These are phyloP conservation scores for Tubosaeta sp. DNA, from an alignment of 768 basidiomycete genomes.

Conservation along the genomic window DNA sequence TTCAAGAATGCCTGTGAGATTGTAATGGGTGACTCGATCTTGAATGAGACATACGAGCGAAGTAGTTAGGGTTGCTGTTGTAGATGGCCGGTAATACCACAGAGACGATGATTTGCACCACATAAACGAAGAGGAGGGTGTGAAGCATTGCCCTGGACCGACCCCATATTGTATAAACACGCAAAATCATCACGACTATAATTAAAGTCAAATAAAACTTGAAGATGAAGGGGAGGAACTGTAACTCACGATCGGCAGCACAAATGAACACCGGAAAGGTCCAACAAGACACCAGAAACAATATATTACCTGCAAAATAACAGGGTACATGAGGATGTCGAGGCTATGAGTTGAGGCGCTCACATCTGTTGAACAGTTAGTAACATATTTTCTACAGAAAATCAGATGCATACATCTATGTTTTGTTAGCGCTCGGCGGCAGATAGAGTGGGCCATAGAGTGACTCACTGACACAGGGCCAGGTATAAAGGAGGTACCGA, in stretches of 20 bases:
- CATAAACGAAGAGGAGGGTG: slow-evolving; percentile 1
- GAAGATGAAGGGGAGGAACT: background rate
- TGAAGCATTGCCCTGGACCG: slow-evolving; percentile 5
- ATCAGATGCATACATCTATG: background rate
- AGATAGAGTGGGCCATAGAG: background rate
- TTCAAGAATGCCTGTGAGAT: background rate
- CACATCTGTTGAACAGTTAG: background rate
- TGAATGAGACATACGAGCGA: background rate
- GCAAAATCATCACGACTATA: slow-evolving; percentile 14
- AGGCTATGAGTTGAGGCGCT: background rate
- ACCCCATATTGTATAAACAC: slow-evolving; percentile 13
- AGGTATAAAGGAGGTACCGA: background rate
- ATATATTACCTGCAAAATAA: slow-evolving; percentile 2
- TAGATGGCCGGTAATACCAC: slow-evolving; percentile 1
- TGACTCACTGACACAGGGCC: background rate
- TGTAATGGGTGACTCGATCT: too few relatives aligned
- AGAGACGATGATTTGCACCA: background rate
- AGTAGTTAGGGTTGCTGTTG: background rate
- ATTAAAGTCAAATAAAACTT: background rate
- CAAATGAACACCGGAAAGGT: slow-evolving; percentile 3
- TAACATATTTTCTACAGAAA: background rate
- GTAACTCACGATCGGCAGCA: slow-evolving; percentile 10
- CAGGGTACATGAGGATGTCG: background rate
- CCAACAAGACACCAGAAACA: background rate
- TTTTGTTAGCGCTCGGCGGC: background rate